Evolutionary conservation across 768 basidiomycete species (phyloP), one percentile per base, ranked within the genome.

Genomic region (Hortiboletus campestris): DNA sequence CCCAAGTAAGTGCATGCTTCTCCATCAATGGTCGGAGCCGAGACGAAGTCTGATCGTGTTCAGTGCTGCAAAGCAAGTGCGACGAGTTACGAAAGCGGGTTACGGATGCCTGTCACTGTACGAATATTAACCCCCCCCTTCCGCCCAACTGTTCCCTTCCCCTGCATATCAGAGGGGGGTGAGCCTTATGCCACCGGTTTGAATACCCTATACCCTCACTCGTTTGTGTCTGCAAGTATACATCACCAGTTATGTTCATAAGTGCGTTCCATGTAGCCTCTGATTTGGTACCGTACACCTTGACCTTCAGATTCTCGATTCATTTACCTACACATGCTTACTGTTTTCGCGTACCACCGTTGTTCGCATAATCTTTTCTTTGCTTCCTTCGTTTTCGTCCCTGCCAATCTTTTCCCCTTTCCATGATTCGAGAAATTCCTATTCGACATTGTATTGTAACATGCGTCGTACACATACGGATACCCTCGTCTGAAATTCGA

Each of bases 81-180:
- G 75, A 77, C 20, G 77, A 78, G 11, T 66, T 84, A 49, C 78
- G 81, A 36, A 76, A 75, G 61, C 75, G 77, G 44, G 71, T 84
- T 32, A 72, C 72, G 14, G 76, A 79, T 4, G 81, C 81, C 13
- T 84, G 83, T 56, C 67, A 68, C 39, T 60, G 71, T 25, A 75
- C 71, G 34, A 74, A 76, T 12, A 71, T 79, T 20, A 70, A 73
- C 14, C 72, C 69, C 4, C 82, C 81, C 3, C 68, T 73, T 48
- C 71, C 76, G 14, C 63, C 75, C 32, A 73, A 67, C 42, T 74
- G 62, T 57, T 71, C 76, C 14, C 66, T 80, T 14, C 75, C 80
- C 16, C 45, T 72, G 45, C 71, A 61, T 44, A 46, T 70, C 47
- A 54, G 72, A 51, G 60, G 66, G 48, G 70, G 62, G 46, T 72